Percentiles rank a stretch among this genome's conserved stretches.
Conservation (phyloP, 805 yeast species). For the Wickerhamomyces ciferrii region DNA sequence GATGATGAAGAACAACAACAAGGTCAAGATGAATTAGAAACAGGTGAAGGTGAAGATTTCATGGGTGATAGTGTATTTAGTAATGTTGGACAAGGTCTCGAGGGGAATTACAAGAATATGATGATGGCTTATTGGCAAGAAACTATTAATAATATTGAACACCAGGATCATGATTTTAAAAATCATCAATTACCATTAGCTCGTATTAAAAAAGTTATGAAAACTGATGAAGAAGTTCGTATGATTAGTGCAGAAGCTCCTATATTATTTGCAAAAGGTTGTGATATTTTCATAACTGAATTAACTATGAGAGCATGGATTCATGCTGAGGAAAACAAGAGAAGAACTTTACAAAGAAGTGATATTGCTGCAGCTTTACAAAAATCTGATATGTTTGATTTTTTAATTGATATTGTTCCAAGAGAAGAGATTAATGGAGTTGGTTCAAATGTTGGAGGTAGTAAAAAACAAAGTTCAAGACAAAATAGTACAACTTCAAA, state of each 20-base stretch:
- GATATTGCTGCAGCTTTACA: constrained; percentile 95
- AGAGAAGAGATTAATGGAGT: constrained; percentile 56
- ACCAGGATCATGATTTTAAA: constrained; percentile 83
- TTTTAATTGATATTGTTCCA: constrained; percentile 93
- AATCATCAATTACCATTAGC: constrained; percentile 95
- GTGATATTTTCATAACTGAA: constrained; percentile 96
- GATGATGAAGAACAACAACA: neutral
- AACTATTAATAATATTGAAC: constrained; percentile 84
- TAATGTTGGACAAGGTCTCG: constrained; percentile 90
- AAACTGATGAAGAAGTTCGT: constrained; percentile 93
- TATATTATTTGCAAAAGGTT: constrained; percentile 93
- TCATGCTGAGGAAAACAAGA: constrained; percentile 93
- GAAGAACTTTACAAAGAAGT: constrained; percentile 88
- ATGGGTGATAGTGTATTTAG: constrained; percentile 62
- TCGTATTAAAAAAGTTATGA: constrained; percentile 95
- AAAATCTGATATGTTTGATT: constrained; percentile 95
- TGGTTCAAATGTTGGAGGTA: constrained; percentile 8
- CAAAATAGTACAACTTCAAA: neutral
- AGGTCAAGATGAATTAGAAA: neutral
- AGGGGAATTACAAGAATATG: constrained; percentile 75
- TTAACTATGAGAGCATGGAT: constrained; percentile 99
- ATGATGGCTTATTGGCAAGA: constrained; percentile 99
- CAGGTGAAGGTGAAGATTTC: constrained; percentile 27
- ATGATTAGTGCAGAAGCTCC: constrained; percentile 99
- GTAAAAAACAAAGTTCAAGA: neutral